Conservation (phyloP, 768 basidiomycete genomes). For the Auriculariales sp. region DNA sequence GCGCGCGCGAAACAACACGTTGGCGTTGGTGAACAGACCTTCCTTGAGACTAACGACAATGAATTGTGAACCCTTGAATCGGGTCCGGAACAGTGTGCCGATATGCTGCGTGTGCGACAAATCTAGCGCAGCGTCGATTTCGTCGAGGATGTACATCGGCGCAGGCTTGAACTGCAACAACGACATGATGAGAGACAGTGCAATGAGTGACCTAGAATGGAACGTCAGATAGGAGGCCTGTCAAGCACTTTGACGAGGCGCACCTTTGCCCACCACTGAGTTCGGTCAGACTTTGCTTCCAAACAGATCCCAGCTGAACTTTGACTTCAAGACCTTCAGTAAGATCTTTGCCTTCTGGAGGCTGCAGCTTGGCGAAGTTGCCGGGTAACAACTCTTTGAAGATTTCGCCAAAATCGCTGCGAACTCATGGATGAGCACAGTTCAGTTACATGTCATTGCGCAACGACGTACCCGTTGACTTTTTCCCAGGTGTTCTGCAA, state of each 20-base stretch:
- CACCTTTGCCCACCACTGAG: conserved; percentile 94
- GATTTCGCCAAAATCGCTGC: conserved; percentile 88
- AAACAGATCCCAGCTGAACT: conserved; percentile 83
- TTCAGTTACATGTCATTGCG: too few species aligned
- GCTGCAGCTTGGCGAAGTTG: conserved; percentile 89
- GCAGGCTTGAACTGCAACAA: conserved; percentile 98
- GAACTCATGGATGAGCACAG: too few species aligned
- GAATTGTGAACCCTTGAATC: conserved; percentile 97
- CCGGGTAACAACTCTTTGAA: conserved; percentile 92
- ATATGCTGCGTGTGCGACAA: conserved; percentile 95
- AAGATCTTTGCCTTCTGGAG: conserved; percentile 85
- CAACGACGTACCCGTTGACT: conserved; percentile 74
- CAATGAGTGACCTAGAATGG: conserved; percentile 76
- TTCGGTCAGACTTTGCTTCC: conserved; percentile 97
- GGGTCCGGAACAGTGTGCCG: conserved; percentile 89
- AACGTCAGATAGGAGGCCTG: conserved; percentile 3
- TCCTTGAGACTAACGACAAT: conserved; percentile 97
- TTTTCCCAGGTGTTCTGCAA: conserved; percentile 92
- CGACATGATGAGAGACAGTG: conserved; percentile 95
- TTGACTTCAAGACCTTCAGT: conserved; percentile 96
- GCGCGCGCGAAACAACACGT: conserved; percentile 83
- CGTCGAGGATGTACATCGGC: conserved; percentile 98
- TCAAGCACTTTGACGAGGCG: conserved; percentile 11
- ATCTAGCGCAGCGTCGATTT: conserved; percentile 95
- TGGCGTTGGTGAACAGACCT: conserved; percentile 93